Evolutionary conservation across 2,329 filamentous ascomycete genomes (phyloP), one percentile per base, ranked within the genome.

Genomic region (Fusarium keratoplasticum): DNA sequence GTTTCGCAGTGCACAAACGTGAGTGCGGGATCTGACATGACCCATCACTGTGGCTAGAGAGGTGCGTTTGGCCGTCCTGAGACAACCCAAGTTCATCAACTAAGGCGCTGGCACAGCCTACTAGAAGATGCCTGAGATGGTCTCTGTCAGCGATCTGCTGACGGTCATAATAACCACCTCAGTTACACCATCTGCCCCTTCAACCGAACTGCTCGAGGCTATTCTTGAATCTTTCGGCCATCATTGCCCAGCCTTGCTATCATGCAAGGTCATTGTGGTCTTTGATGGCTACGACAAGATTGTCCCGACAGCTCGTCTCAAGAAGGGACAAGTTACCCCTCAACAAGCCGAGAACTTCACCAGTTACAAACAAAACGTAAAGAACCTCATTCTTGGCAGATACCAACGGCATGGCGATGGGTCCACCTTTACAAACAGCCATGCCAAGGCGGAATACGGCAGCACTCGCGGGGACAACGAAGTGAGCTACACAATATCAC

Each of bases 241-340:
- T 0, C 80, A 88, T 72, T 89, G 87, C 62, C 78, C 80, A 0
- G 68, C 64, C 1, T 74, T 90, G 16, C 67, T 85, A 2, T 54
- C 68, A 0, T 89, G 87, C 65, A 80, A 80, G 3, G 81, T 89
- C 20, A 83, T 89, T 36, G 83, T 89, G 4, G 86, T 89, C 3
- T 84, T 90, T 50, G 88, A 90, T 72, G 84, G 84, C 0, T 89
- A 84, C 70, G 88, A 89, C 63, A 83, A 83, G 20, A 79, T 90
- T 40, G 82, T 80, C 1, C 66, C 82, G 1, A 80, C 77, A 5
- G 81, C 84, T 9, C 85, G 88, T 1, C 79, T 89, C 20, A 90
- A 90, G 72, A 88, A 87, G 75, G 88, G 88, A n/a, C 81, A 84
- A 16, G 86, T 89, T 18, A 89, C 87, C 0, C 76, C 81, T 0